Base-by-base conservation (phyloP, 148 eudicot genomes). In the Drosera capensis region DNA sequence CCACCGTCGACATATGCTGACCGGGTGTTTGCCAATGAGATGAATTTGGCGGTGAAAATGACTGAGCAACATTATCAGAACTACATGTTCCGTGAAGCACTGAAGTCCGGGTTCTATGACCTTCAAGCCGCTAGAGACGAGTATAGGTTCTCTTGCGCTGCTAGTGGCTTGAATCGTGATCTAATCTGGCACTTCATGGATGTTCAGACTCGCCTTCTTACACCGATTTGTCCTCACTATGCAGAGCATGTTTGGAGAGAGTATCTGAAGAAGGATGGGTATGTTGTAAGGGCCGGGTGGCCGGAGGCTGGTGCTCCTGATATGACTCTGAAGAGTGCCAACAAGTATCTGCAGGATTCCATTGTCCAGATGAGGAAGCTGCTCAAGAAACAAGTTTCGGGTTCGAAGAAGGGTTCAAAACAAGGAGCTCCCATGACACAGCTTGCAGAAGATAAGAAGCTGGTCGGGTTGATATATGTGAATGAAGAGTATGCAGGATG, bases 161-260 rank as follows among this genome's bases (percentile, higher is more conserved):
- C 70, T 5, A 57, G 59, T 41, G 88, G 85, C 47, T 72, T 82
- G 96, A 79, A 87, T 56, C 59, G 71, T 23, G 79, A 71, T 52
- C 55, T 87, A 41, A 46, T 79, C 20, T 71, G 65, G 74, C 63
- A 64, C 25, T 87, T 87, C 45, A 79, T 86, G 94, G 94, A 82
- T 59, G 64, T 79, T 40, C 94, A 86, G 59, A 82, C 96, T 7
- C 67, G 94, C 34, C 80, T 87, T 45, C 52, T 87, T 28, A 67
- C 96, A 40, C 96, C 96, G 19, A 79, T 82, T 43, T 87, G 94
- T 63, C 94, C 94, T 1, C 94, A 87, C 47, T 82, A 78, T 19
- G 75, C 72, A 2, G 96, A 87, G 70, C 62, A 71, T 62, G 86
- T 79, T 20, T 82, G 94, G 96, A 79, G 56, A 64, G 80, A 68